Evolutionary conservation across 2,329 filamentous ascomycete genomes (phyloP), one percentile per base, ranked within the genome.

Genomic region (Arthrobotrys entomopaga): DNA sequence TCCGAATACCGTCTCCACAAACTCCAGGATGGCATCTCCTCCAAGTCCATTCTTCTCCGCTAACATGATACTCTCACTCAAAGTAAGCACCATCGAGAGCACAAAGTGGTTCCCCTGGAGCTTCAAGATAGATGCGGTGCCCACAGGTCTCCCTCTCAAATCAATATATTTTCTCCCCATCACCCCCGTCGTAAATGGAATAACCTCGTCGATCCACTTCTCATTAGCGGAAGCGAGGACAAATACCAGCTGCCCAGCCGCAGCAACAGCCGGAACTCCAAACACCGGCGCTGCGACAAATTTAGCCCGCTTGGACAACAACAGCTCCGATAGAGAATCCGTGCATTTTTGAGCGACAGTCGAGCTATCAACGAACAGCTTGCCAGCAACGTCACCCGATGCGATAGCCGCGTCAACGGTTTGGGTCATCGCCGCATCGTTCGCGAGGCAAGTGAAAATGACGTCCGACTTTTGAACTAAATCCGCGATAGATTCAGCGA

Each of bases 91-190:
- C 86, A 93, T 93, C 82, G 91, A 91, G 46, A 96, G 81, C 78
- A 97, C 86, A 80, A 97, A 93, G 0, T 90, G 91, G 81, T 97
- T 97, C 67, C 93, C 93, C 8, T 96, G 86, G 19, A 97, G 84
- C 82, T 97, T 95, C 54, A 96, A 84, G 52, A 88, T 86, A 1
- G 88, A 86, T 3, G 92, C 89, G 61, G 88, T 87, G 60, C 89
- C 87, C 56, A 89, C 88, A 0, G 89, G 86, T 81, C 91, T 86
- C 76, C 86, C 88, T 50, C 85, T 85, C 81, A 92, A 89, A 80
- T 94, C 88, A 72, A 96, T 88, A 76, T 88, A 87, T 0, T 85
- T 86, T 38, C 87, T 86, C 1, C 89, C 86, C 79, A 90, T 91
- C 15, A 95, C 91, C 64, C 89, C 90, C 73, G 87, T 88, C 73